A percentile compares a stretch with the other conserved stretches of the same genome.
These are phyloP conservation scores for Gonapodya prolifera DNA, from an alignment of 192 early-diverging fungal species.

Conservation along the genomic window DNA sequence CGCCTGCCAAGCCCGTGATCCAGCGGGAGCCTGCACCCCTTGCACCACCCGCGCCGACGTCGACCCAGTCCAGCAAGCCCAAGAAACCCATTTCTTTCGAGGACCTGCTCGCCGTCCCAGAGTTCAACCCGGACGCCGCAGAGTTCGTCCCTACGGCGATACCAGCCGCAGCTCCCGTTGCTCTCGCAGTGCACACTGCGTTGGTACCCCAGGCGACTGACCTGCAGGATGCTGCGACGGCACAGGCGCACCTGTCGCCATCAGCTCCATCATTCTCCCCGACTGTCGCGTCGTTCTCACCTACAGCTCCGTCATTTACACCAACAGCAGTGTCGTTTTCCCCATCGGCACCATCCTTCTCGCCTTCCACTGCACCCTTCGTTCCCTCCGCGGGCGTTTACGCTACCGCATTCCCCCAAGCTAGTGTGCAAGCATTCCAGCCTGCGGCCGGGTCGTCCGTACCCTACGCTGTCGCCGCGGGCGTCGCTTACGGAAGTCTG, in stretches of 20 bases:
- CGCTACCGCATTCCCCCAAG: background rate
- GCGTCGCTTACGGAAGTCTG: background rate
- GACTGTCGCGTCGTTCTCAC: background rate
- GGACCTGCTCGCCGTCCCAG: background rate
- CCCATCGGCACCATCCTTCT: background rate
- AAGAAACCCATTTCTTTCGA: background rate
- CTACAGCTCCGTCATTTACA: background rate
- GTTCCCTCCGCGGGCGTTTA: background rate
- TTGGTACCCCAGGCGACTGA: background rate
- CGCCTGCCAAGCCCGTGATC: no score
- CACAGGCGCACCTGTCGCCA: background rate
- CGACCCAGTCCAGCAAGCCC: no score
- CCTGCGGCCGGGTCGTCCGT: background rate
- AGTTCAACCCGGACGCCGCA: background rate
- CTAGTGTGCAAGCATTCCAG: no score
- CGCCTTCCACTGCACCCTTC: background rate
- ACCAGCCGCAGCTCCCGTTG: background rate
- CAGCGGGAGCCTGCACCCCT: no score
- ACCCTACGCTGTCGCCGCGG: background rate
- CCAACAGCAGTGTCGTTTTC: background rate
- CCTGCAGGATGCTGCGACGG: background rate
- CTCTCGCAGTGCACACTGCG: background rate
- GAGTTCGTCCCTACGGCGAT: background rate
- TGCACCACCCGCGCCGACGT: no score
- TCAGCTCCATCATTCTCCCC: background rate